Percentiles rank a stretch among this genome's conserved stretches.
These are phyloP conservation scores for Lipomyces oligophaga DNA, from an alignment of 805 yeast species.

Conservation along the genomic window DNA sequence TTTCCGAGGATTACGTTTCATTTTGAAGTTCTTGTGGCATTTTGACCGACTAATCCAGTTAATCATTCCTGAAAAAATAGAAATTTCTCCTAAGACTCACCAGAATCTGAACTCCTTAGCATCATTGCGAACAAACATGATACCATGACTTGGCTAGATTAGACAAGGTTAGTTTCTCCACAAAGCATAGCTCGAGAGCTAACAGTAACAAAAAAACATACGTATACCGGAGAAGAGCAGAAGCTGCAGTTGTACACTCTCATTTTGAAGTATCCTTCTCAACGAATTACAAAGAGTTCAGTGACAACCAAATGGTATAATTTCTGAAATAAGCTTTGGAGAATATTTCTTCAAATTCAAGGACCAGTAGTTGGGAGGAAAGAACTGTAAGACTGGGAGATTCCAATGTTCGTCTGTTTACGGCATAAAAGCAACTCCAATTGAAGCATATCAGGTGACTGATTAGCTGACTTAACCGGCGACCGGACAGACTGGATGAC, in stretches of 20 bases:
- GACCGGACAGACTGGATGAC: too few species aligned
- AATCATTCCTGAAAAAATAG: not conserved
- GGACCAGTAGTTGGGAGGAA: conserved; percentile 2
- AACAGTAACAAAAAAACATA: too few species aligned
- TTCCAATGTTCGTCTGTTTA: too few species aligned
- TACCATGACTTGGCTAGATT: conserved; percentile 50
- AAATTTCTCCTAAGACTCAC: conserved; percentile 8
- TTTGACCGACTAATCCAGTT: conserved; percentile 61
- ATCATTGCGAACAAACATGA: conserved; percentile 96
- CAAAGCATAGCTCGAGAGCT: too few species aligned
- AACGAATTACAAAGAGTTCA: too few species aligned
- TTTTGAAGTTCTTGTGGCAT: conserved; percentile 95
- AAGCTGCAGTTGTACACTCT: conserved; percentile 90
- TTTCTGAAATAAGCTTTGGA: not conserved
- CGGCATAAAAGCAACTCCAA: too few species aligned
- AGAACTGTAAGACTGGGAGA: too few species aligned
- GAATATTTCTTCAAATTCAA: not conserved
- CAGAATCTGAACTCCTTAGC: conserved; percentile 97
- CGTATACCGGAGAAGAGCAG: conserved; percentile 92
- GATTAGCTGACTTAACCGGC: too few species aligned
- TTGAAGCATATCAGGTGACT: too few species aligned
- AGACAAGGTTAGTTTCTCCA: too few species aligned
- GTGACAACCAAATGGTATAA: not conserved
- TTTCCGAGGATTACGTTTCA: conserved; percentile 97
- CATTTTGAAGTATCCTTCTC: conserved; percentile 45